These are phyloP conservation scores for Vigna nakashimae DNA, from an alignment of 306 rosid genomes.

Conservation along the genomic window DNA sequence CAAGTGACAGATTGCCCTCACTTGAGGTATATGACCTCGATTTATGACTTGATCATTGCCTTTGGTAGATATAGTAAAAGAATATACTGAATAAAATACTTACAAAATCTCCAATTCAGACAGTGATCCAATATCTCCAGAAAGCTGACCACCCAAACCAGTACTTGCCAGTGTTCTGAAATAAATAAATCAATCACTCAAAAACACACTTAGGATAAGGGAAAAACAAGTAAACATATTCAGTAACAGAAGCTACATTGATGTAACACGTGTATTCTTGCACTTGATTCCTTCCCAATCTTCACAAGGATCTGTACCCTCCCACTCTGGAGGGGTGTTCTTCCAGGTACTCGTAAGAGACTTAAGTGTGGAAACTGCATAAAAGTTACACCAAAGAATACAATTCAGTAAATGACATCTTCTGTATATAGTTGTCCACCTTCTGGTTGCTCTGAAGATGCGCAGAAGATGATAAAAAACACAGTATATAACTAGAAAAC, in stretches of 20 bases:
- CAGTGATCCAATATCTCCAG: conserved; percentile 57
- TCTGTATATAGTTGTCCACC: background rate
- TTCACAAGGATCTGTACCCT: conserved; percentile 54
- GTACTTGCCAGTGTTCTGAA: conserved; percentile 52
- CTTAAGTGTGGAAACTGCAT: conserved; percentile 48
- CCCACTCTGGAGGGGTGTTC: conserved; percentile 55
- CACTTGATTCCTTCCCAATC: conserved; percentile 61
- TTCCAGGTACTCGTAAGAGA: conserved; percentile 46
- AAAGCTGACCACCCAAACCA: conserved; percentile 50
- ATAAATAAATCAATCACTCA: conserved; percentile 21
- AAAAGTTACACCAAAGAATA: conserved; percentile 18
- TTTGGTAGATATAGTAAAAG: background rate
- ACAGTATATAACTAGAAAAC: conserved; percentile 16
- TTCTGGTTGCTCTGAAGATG: background rate
- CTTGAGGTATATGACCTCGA: background rate
- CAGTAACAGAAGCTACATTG: conserved; percentile 52
- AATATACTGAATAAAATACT: conserved; percentile 32
- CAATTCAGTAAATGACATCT: conserved; percentile 1
- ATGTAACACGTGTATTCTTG: conserved; percentile 48
- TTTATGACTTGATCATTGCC: too few species aligned
- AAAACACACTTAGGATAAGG: conserved; percentile 23
- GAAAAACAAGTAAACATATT: conserved; percentile 13
- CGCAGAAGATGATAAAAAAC: conserved; percentile 24
- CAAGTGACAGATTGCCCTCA: background rate
- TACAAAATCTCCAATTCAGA: conserved; percentile 55